phyloP scores from a whole-genome alignment of 2,329 filamentous ascomycete species.

The Zymoseptoria tritici region DNA sequence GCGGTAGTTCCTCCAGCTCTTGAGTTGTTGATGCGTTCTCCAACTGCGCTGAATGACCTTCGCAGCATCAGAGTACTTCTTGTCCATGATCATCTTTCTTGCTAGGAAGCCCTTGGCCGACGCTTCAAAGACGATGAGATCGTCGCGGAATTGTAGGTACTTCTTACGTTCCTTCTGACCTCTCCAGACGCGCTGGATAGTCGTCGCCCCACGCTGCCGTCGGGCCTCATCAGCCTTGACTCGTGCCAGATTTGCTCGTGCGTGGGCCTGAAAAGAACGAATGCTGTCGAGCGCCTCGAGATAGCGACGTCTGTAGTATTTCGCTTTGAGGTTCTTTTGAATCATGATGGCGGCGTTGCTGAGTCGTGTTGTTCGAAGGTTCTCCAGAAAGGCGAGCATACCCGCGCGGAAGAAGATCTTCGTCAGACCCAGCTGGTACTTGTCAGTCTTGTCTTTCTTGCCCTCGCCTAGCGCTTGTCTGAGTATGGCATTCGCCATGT shows the following conservation, averaged over 20 bases:
- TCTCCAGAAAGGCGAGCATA: constrained; percentile 97
- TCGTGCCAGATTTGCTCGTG: constrained; percentile 70
- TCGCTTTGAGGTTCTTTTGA: constrained; percentile 93
- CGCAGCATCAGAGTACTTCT: constrained; percentile 84
- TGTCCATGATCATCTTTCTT: constrained; percentile 88
- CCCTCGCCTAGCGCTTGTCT: constrained; percentile 69
- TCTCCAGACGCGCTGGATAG: constrained; percentile 91
- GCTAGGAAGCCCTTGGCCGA: constrained; percentile 85
- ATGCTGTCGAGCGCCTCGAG: constrained; percentile 78
- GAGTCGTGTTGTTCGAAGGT: constrained; percentile 78
- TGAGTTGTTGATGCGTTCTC: constrained; percentile 71
- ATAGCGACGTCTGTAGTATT: constrained; percentile 89
- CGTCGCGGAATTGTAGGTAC: constrained; percentile 70
- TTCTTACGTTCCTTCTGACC: constrained; percentile 81
- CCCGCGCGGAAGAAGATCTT: constrained; percentile 99
- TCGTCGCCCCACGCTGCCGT: constrained; percentile 78
- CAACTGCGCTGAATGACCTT: constrained; percentile 84
- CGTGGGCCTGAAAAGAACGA: constrained; percentile 68
- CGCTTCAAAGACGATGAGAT: constrained; percentile 83
- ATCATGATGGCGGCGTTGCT: constrained; percentile 96
- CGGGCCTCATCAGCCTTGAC: constrained; percentile 72
- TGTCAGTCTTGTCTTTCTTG: constrained; percentile 65
- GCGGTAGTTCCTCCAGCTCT: constrained; percentile 79
- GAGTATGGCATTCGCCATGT: constrained; percentile 90
- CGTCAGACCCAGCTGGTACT: constrained; percentile 93